A percentile compares a stretch with the other conserved stretches of the same genome.
Evolutionary conservation across 2,329 filamentous ascomycete species (phyloP).

Genomic region (Ophiocordyceps robertsii): DNA sequence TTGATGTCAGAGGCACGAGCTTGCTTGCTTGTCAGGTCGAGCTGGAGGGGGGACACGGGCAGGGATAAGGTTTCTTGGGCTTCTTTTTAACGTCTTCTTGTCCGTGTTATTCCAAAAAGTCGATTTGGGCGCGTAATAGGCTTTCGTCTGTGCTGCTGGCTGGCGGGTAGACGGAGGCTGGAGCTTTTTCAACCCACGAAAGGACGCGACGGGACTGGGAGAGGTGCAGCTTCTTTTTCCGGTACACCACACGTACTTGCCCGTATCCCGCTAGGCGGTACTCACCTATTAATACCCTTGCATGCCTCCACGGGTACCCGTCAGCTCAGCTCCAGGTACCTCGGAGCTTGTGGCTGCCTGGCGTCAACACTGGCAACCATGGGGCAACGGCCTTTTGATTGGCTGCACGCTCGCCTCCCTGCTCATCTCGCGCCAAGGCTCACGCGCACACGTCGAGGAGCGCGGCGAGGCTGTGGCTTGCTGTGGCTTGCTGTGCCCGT

Average conservation of each 20-base stretch:
- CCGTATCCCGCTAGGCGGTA: no score
- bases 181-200: not conserved
- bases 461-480: not conserved
- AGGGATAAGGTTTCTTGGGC: not conserved
- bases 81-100: not conserved
- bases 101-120: no score
- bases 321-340: no score
- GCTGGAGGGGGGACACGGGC: not conserved
- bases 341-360: not conserved
- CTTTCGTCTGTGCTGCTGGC: not conserved
- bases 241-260: not conserved
- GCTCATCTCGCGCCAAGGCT: not conserved
- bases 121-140: no score
- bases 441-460: conserved; percentile 3
- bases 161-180: not conserved
- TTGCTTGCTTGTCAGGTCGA: no score
- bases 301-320: no score
- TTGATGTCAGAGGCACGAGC: not conserved
- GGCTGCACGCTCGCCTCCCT: conserved; percentile 13
- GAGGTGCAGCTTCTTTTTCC: not conserved
- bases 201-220: not conserved
- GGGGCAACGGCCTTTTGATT: conserved; percentile 39
- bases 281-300: no score
- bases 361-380: conserved; percentile 42
- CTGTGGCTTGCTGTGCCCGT: conserved; percentile 6